Percentiles rank a stretch among this genome's conserved stretches.
Conservation (phyloP, 1,284 basidiomycete genomes). For the Cryptococcus sp. region DNA sequence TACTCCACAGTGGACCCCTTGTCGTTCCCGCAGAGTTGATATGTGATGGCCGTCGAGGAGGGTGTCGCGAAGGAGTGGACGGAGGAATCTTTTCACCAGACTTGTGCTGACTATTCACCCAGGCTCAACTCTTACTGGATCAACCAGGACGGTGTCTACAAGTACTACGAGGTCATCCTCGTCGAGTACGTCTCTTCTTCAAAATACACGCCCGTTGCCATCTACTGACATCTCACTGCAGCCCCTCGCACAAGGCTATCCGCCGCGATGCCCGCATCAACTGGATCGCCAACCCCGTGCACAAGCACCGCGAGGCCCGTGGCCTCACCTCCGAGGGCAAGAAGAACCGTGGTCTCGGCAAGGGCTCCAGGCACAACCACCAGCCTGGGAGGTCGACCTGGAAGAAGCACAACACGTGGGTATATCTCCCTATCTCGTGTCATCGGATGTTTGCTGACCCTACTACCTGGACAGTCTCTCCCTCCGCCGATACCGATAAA, state of each 20-base stretch:
- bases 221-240: constrained; percentile 8
- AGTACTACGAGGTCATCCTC: constrained; percentile 98
- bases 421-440: not conserved
- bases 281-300: constrained; percentile 98
- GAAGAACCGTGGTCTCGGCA: constrained; percentile 78
- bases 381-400: constrained; percentile 85
- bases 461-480: constrained; percentile 62
- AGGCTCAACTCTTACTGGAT: constrained; percentile 96
- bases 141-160: constrained; percentile 99
- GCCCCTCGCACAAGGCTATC: constrained; percentile 60
- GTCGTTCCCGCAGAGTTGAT: too few species aligned
- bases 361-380: constrained; percentile 94
- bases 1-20: too few species aligned
- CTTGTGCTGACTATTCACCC: not conserved
- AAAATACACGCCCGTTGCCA: not conserved
- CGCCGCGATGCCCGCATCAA: constrained; percentile 95
- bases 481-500: constrained; percentile 94
- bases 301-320: constrained; percentile 97
- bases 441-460: not conserved
- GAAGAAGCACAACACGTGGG: constrained; percentile 90
- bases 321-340: constrained; percentile 96
- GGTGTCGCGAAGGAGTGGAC: too few species aligned
- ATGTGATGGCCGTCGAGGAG: too few species aligned
- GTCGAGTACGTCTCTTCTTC: constrained; percentile 70
- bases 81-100: not conserved